Base-by-base conservation (phyloP, 2,329 filamentous ascomycete genomes). In the Myrmaecium sp. region DNA sequence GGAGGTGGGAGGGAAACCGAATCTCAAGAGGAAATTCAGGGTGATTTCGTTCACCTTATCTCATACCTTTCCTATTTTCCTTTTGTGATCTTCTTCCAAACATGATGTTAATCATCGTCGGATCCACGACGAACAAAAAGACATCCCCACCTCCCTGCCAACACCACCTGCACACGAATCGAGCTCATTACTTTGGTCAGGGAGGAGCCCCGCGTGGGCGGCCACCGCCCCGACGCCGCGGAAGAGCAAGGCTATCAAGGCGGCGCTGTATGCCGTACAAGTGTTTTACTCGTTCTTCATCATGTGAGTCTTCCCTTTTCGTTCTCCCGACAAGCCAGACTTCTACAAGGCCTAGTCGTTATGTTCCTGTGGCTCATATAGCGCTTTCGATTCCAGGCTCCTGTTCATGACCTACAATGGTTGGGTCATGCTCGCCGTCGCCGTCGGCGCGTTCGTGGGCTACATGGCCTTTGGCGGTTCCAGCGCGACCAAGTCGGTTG, bases 381-480 rank as follows among this genome's bases (percentile, higher is more conserved):
- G 4, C 10, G 2, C 30, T 43, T 14, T 22, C 26, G 17, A n/a
- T n/a, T 27, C n/a, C 32, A 95, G 86, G 89, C 64, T 98, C 33
- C 58, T 98, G 13, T 98, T 98, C 56, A 98, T 98, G 89, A 98
- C 89, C n/a, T 98, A 98, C 58, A 98, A 98, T 44, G 89, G 89
- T 30, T 92, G 80, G 74, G 74, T 98, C 39, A 98, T 98, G 89
- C 55, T 92, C 38, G 69, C 86, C 3, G 84, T 95, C 10, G 78
- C 78, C 1, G 59, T 91, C 6, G 89, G 89, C 10, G 84, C 86
- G 0, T 92, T 91, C 38, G 52, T 92, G 23, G 89, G 89, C 22
- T 94, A 92, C 47, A 48, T 93, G 33, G 42, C 76, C 23, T 98
- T 94, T 56, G 77, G 80, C 10, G 60, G 63, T 28, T 71, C 72